Evolutionary conservation across 2,329 filamentous ascomycete species (phyloP), one percentile per base, ranked within the genome.

Genomic region (Talaromyces amestolkiae): DNA sequence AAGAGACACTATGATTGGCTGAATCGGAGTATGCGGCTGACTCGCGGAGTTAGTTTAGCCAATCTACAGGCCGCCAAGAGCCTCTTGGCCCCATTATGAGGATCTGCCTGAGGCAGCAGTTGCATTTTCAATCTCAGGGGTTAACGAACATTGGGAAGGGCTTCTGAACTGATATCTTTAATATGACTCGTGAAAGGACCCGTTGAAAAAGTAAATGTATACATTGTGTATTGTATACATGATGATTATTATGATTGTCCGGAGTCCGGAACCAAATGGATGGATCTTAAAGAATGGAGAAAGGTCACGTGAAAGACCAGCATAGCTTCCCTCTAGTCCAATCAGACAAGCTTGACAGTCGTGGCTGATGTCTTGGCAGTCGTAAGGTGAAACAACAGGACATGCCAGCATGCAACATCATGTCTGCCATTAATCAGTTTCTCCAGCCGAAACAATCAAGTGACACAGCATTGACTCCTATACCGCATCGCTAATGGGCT

Each of bases 351-450:
- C 43, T 24, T 47, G 19, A 24, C 51, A 10, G 49, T 17, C n/a
- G 31, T 56, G 53, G 53, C 53, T 37, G 53, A 39, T 39, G 53
- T 22, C 53, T 56, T 56, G 51, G 51, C 51, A 56, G 33, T 56
- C 31, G 33, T 37, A 37, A 37, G 53, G 33, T 56, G 53, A 56
- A 56, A 56, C 53, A 24, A n/a, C 49, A 53, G 24, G 33, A 39
- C 31, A 56, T 24, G 53, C 33, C 33, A 37, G 31, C 53, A 54
- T 54, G 51, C 31, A 22, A 37, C 53, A 56, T 56, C 51, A 54
- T 54, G 51, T n/a, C 10, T 54, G 17, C 11, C 4, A 31, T n/a
- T 35, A 35, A 17, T 35, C 27, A 1, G 15, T 22, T 37, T 37
- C 6, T 10, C 31, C 24, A 2, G 13, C 17, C 13, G 10, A 22